Base-by-base conservation (phyloP, 306 rosid species). In the Medicago arabica region DNA sequence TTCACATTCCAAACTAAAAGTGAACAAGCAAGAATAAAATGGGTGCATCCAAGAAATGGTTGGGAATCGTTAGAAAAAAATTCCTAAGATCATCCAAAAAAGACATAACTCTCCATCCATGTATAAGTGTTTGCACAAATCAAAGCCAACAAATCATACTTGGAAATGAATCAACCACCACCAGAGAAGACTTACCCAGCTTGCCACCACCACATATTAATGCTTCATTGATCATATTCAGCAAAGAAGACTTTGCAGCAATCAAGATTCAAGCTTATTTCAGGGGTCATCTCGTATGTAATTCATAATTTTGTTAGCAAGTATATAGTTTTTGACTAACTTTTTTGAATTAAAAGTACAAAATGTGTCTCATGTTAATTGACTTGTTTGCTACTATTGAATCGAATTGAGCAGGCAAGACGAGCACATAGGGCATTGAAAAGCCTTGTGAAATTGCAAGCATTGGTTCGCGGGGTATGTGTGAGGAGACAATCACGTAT, bases 401-500 rank as follows among this genome's bases (percentile, higher is more conserved):
- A 4, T 40, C 43, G 58, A 59, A 59, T 41, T 36, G 50, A 54
- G 51, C 85, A 95, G 98, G 98, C 97, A 7, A 89, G 97, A 71
- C 53, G 81, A 60, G 97, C 98, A 60, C 82, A 69, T 78, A 54
- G 78, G 21, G 97, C 96, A 0, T 89, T 90, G 16, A 88, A 44
- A 82, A 84, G 97, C 78, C 77, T 95, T 39, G 98, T 92, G 85
- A 94, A 88, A 86, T 76, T 92, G 70, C 98, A 94, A 80, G 97
- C 98, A 15, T 66, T 92, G 91, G 92, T 73, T 72, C 88, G 97
- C 0, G 97, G 98, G 41, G 92, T 62, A 66, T 57, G 53, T 0
- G 91, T 75, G 57, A 86, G 96, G 85, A 88, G 77, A 44, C 97
- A 92, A 43, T 82, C 97, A 0, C 88, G 93, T 8, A 51, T 90